Percentiles rank a stretch among this genome's conserved stretches.
Conservation (phyloP, 73 alveolate species). For the Tetrahymena thermophila region DNA sequence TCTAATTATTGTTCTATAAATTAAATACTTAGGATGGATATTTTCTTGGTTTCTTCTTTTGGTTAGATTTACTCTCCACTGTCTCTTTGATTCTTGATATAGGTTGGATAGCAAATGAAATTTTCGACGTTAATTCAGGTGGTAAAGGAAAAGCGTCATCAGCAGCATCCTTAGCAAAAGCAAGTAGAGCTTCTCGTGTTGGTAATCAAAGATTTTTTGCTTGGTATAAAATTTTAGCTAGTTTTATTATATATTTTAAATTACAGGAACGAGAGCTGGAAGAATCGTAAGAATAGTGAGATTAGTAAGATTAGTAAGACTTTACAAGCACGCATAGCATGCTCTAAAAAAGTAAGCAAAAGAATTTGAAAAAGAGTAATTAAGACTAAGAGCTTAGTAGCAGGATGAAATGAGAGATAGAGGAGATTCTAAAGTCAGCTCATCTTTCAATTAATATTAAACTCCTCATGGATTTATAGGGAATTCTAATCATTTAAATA, state of each 20-base stretch:
- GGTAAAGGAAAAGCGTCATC: conserved; percentile 47
- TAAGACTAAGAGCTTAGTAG: background rate
- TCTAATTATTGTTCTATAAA: background rate
- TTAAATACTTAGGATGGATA: conserved; percentile 18
- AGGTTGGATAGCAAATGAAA: conserved; percentile 65
- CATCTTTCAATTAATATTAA: background rate
- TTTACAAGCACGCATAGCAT: conserved; percentile 45
- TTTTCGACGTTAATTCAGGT: conserved; percentile 46
- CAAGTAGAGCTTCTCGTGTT: conserved; percentile 71
- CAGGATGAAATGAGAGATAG: background rate
- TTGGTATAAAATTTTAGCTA: background rate
- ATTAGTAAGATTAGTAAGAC: conserved; percentile 50
- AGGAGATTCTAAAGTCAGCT: background rate
- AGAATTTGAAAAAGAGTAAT: background rate
- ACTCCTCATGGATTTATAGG: background rate
- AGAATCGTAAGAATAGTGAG: conserved; percentile 57
- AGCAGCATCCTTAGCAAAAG: conserved; percentile 63
- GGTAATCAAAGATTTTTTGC: background rate
- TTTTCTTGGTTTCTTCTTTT: conserved; percentile 50
- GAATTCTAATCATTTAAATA: background rate
- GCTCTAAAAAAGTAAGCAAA: background rate
- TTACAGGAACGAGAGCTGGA: conserved; percentile 52
- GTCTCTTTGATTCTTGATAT: conserved; percentile 63
- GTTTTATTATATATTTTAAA: background rate
- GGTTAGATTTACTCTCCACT: conserved; percentile 70